Percentiles rank a stretch among this genome's conserved stretches.
phyloP scores from a whole-genome alignment of 2,329 filamentous ascomycete species.

The Fusarium duplospermum region DNA sequence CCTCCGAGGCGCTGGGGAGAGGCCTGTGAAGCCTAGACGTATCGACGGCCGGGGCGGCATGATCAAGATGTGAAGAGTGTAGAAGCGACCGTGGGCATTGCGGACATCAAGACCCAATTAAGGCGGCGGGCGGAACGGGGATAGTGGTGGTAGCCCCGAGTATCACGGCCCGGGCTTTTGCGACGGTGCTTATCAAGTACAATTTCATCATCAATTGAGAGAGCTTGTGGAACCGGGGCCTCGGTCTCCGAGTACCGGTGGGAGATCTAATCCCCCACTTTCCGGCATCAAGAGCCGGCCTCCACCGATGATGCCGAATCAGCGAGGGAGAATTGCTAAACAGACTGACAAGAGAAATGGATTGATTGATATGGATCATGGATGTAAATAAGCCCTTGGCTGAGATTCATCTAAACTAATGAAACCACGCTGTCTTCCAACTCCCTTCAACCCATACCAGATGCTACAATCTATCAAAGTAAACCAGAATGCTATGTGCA shows the following conservation, averaged over 20 bases:
- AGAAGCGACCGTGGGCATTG: background rate
- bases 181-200: conserved; percentile 5
- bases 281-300: conserved; percentile 27
- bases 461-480: conserved; percentile 42
- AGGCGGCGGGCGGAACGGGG: background rate
- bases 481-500: conserved; percentile 39
- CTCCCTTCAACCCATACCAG: conserved; percentile 22
- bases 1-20: conserved; percentile 16
- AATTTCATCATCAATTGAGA: conserved; percentile 26
- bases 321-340: conserved; percentile 19
- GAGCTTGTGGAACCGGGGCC: conserved; percentile 10
- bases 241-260: conserved; percentile 36
- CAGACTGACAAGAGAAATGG: background rate
- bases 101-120: background rate
- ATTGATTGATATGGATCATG: background rate
- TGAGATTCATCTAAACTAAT: conserved; percentile 12
- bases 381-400: background rate
- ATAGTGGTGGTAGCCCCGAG: conserved; percentile 13
- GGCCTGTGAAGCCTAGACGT: conserved; percentile 21
- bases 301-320: conserved; percentile 29
- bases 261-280: conserved; percentile 34
- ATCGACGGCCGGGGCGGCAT: conserved; percentile 36
- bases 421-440: conserved; percentile 18
- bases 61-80: background rate
- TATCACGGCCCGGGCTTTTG: conserved; percentile 30